A percentile compares a stretch with the other conserved stretches of the same genome.
Conservation (phyloP, 208 protist species). For the Herpetomonas samuelpessoai region DNA sequence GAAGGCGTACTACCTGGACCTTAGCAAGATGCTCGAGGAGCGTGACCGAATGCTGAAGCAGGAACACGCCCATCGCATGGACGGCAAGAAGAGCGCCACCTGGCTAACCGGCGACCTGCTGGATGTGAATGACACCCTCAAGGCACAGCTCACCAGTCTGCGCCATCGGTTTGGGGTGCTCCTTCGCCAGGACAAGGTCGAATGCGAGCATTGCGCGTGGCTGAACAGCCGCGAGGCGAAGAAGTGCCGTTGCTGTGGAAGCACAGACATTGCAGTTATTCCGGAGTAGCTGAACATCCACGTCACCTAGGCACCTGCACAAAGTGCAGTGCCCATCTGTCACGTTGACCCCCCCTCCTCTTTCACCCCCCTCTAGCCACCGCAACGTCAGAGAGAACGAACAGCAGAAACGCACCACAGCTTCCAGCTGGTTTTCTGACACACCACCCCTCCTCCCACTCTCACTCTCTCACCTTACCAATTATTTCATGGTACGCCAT, state of each 20-base stretch:
- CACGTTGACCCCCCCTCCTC: too few species aligned
- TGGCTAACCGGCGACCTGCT: slow-evolving; percentile 62
- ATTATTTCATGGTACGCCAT: too few species aligned
- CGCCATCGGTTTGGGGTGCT: slow-evolving; percentile 61
- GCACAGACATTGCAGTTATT: slow-evolving; percentile 28
- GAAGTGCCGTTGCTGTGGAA: slow-evolving; percentile 65
- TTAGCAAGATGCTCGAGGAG: slow-evolving; percentile 62
- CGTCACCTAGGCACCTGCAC: too few species aligned
- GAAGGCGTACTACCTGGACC: slow-evolving; percentile 50
- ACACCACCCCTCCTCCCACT: too few species aligned
- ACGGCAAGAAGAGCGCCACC: slow-evolving; percentile 55
- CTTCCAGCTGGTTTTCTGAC: too few species aligned
- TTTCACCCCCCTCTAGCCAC: too few species aligned
- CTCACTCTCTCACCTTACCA: too few species aligned
- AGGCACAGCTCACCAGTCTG: slow-evolving; percentile 42
- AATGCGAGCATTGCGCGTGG: slow-evolving; percentile 76
- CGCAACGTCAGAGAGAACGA: too few species aligned
- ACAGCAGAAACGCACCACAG: too few species aligned
- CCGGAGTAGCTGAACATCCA: slow-evolving; percentile 1
- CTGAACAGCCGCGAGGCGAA: slow-evolving; percentile 38
- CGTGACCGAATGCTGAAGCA: slow-evolving; percentile 50
- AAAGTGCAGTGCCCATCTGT: too few species aligned
- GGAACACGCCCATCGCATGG: slow-evolving; percentile 57
- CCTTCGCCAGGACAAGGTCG: slow-evolving; percentile 48
- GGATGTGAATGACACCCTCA: slow-evolving; percentile 53